Evolutionary conservation across 2,329 filamentous ascomycete species (phyloP), one percentile per base, ranked within the genome.

Genomic region (Neonectria hederae): DNA sequence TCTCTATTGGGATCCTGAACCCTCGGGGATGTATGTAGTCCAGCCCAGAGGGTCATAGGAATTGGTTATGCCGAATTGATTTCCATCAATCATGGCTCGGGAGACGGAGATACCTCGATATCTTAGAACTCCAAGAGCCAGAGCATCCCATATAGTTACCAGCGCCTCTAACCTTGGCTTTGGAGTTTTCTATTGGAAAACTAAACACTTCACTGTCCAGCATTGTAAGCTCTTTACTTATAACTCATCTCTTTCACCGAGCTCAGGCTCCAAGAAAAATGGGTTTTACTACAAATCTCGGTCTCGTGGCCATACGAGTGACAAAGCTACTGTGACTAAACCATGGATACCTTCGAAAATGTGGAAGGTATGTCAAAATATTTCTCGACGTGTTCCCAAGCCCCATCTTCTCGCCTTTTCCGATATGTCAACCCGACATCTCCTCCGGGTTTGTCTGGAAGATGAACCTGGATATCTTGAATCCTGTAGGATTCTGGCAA

Each of bases 251-350:
- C 28, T 3, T 32, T 8, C n/a, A 32, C 14, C 10, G 10, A 17
- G 6, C n/a, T n/a, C 4, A 2, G 5, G 26, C 48, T 32, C 35
- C 5, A 14, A 21, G 13, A n/a, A 51, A 32, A 11, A 51, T 51
- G 48, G 48, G 32, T 14, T 32, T 35, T 21, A n/a, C 19, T 21
- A n/a, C 24, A 32, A 28, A 32, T 8, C 48, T 51, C 9, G n/a
- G 48, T 46, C 30, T 57, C 8, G 28, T 62, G 48, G 75, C 63
- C 9, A 28, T 61, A 38, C 14, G 14, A n/a, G 14, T 14, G 17
- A n/a, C 6, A 17, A 8, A 6, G 14, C 14, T 2, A 17, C 35
- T 17, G 3, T 19, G 4, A 19, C n/a, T 42, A 42, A 2, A 8
- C n/a, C 38, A 6, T 19, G n/a, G 9, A 19, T 5, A 1, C 8